Percentiles rank a stretch among this genome's conserved stretches.
Evolutionary conservation across 1,139 yeast genomes (phyloP).

Genomic region (Candida sp.): DNA sequence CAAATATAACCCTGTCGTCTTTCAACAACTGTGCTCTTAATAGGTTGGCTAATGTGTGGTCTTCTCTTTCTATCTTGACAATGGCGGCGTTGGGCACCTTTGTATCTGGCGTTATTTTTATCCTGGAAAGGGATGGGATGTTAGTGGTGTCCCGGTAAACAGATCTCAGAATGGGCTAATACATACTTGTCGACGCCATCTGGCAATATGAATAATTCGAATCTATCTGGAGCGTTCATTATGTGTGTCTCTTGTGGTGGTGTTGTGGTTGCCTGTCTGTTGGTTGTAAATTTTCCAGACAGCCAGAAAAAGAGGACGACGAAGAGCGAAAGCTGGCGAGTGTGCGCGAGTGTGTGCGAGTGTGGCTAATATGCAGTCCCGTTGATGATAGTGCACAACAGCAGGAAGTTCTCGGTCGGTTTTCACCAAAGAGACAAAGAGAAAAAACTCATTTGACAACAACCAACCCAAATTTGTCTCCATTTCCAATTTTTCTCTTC

Average conservation of each 20-base stretch:
- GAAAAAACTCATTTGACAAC: background rate
- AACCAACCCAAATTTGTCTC: background rate
- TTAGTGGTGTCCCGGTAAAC: slow-evolving; percentile 1
- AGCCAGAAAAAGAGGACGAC: background rate
- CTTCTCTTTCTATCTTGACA: slow-evolving; percentile 94
- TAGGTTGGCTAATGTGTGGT: slow-evolving; percentile 93
- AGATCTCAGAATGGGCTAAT: slow-evolving; percentile 1
- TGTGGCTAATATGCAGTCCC: too few relatives aligned
- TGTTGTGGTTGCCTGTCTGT: background rate
- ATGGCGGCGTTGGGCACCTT: slow-evolving; percentile 96
- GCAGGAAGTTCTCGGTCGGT: too few relatives aligned
- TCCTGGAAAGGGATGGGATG: slow-evolving; percentile 32
- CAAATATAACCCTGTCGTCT: slow-evolving; percentile 88
- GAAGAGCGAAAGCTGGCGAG: background rate
- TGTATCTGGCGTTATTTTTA: slow-evolving; percentile 90
- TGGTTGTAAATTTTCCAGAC: background rate
- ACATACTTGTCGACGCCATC: slow-evolving; percentile 90
- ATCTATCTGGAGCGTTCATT: slow-evolving; percentile 99
- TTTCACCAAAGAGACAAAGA: background rate
- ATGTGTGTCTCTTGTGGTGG: background rate
- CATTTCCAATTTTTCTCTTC: background rate
- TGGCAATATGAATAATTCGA: slow-evolving; percentile 94
- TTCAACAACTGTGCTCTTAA: slow-evolving; percentile 84
- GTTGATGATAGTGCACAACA: too few relatives aligned
- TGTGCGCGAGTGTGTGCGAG: too few relatives aligned